phyloP scores from a whole-genome alignment of 2,329 filamentous ascomycete species.

The Cyphellophora europaea region DNA sequence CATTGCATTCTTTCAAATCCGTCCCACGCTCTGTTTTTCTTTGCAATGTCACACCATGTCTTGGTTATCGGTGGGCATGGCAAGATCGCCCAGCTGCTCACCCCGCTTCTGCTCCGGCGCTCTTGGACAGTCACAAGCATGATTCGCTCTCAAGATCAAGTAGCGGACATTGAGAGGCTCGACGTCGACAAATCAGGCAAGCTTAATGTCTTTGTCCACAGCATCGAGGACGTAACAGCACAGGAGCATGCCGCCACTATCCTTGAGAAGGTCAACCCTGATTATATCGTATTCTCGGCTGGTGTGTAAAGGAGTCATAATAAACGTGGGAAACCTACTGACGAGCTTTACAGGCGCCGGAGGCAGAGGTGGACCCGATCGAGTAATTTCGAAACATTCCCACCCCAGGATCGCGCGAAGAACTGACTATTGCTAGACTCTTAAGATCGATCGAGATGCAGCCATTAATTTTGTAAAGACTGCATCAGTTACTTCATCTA shows the following conservation, averaged over 20 bases:
- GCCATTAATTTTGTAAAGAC: too few species aligned
- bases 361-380: conserved; percentile 41
- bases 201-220: conserved; percentile 63
- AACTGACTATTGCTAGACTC: too few species aligned
- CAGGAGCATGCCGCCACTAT: conserved; percentile 53
- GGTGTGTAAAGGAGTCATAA: too few species aligned
- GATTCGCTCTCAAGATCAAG: conserved; percentile 64
- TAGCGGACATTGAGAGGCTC: conserved; percentile 52
- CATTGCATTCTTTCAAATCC: too few species aligned
- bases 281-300: conserved; percentile 39
- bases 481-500: too few species aligned
- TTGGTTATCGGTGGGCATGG: conserved; percentile 75
- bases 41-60: too few species aligned
- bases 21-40: too few species aligned
- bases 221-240: conserved; percentile 60
- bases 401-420: too few species aligned
- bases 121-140: conserved; percentile 71
- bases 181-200: conserved; percentile 41
- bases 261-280: conserved; percentile 37
- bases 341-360: too few species aligned
- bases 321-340: too few species aligned
- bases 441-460: too few species aligned
- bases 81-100: conserved; percentile 66
- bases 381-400: too few species aligned
- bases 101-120: conserved; percentile 63